Conservation (phyloP, 1,139 yeast species). For the Saccharomyces hybrid region DNA sequence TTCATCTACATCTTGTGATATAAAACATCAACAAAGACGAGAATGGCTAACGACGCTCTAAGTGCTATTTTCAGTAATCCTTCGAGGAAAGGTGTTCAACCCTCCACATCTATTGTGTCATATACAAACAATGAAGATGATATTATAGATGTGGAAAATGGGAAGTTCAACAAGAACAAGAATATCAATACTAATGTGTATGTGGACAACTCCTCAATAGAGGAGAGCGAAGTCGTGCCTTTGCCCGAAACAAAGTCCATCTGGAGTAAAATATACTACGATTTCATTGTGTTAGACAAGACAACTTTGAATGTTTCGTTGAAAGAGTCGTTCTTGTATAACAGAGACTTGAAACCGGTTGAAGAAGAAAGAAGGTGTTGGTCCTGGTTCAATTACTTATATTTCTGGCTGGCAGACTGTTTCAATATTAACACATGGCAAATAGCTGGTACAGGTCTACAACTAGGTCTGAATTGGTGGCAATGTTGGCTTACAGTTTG, state of each 20-base stretch:
- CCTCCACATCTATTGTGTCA: constrained; percentile 8
- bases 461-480: constrained; percentile 75
- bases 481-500: constrained; percentile 81
- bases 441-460: constrained; percentile 74
- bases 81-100: constrained; percentile 2
- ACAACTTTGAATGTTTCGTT: constrained; percentile 12
- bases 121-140: neutral
- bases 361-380: constrained; percentile 53
- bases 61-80: constrained; percentile 7
- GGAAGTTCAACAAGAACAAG: neutral
- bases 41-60: constrained; percentile 5
- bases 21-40: too few species aligned
- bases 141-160: neutral
- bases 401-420: constrained; percentile 81
- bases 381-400: constrained; percentile 70
- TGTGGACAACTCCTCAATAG: constrained; percentile 6
- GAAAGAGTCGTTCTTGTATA: constrained; percentile 45
- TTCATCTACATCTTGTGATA: too few species aligned
- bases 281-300: constrained; percentile 16
- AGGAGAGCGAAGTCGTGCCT: constrained; percentile 1
- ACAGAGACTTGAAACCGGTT: constrained; percentile 68
- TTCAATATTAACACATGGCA: constrained; percentile 84
- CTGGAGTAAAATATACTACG: constrained; percentile 18
- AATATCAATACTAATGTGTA: neutral
- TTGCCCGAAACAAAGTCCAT: constrained; percentile 7